These are phyloP conservation scores for Sugiyamaella qingdaonensis DNA, from an alignment of 805 yeast genomes.

Conservation along the genomic window DNA sequence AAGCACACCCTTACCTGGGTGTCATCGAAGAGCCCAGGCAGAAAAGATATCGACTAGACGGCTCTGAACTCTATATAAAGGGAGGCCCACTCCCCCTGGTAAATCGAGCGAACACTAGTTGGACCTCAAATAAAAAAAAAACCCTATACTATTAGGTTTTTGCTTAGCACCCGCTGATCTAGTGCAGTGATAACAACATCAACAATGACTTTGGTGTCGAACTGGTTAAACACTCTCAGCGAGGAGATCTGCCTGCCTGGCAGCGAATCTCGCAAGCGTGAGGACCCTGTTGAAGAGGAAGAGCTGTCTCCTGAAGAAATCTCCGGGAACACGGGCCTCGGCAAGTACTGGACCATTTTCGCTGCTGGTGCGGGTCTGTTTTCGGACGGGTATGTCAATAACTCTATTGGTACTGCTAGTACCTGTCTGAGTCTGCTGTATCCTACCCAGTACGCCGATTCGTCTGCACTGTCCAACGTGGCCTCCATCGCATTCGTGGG, in stretches of 20 bases:
- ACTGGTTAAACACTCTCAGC: slow-evolving; percentile 9
- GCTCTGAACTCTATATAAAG: no score
- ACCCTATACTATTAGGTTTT: neutral
- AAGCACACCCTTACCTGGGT: no score
- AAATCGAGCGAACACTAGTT: no score
- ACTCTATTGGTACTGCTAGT: slow-evolving; percentile 72
- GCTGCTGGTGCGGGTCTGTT: slow-evolving; percentile 91
- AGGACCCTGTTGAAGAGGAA: neutral
- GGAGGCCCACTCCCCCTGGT: no score
- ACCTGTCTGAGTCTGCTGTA: slow-evolving; percentile 66
- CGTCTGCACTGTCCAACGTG: slow-evolving; percentile 72
- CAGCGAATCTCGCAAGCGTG: neutral
- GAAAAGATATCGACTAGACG: no score
- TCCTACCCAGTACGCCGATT: slow-evolving; percentile 55
- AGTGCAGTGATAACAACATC: neutral
- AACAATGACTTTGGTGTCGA: slow-evolving; percentile 8
- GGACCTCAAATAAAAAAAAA: neutral
- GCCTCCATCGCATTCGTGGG: slow-evolving; percentile 90
- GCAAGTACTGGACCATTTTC: slow-evolving; percentile 60
- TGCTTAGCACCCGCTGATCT: neutral
- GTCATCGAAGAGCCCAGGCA: no score
- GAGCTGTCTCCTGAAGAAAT: neutral
- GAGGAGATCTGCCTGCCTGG: slow-evolving; percentile 14
- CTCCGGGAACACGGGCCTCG: slow-evolving; percentile 8
- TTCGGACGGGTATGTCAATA: slow-evolving; percentile 90